Conservation (phyloP, 2,329 filamentous ascomycete genomes). For the Hyphodiscus sp. region DNA sequence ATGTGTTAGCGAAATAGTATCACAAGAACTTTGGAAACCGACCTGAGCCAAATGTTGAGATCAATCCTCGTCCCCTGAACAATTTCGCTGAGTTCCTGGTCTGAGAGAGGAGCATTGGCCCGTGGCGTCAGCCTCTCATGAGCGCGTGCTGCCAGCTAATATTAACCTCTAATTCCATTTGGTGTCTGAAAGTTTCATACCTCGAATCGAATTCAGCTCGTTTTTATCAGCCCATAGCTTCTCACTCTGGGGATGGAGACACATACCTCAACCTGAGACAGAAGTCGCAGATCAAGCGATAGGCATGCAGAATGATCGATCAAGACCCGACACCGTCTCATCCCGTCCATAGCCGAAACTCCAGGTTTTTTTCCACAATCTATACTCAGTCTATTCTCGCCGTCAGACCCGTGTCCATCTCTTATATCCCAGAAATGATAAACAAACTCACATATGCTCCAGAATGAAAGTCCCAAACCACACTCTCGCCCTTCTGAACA, state of each 20-base stretch:
- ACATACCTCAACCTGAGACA: constrained; percentile 19
- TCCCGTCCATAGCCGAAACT: constrained; percentile 9
- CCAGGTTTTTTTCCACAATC: constrained; percentile 33
- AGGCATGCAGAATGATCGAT: constrained; percentile 9
- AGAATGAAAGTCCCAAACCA: constrained; percentile 48
- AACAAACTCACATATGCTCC: constrained; percentile 38
- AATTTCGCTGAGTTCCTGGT: constrained; percentile 34
- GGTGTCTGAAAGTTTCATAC: neutral
- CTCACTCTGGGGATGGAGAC: no score
- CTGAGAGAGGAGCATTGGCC: constrained; percentile 26
- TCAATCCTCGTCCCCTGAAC: constrained; percentile 41
- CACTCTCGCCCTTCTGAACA: constrained; percentile 39
- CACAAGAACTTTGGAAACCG: constrained; percentile 4
- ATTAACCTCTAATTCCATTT: no score
- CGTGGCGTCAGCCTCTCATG: constrained; percentile 33
- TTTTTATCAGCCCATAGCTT: neutral
- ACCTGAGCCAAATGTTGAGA: constrained; percentile 43
- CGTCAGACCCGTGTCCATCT: constrained; percentile 4
- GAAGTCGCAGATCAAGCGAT: constrained; percentile 13
- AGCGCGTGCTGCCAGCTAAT: constrained; percentile 34
- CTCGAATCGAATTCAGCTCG: constrained; percentile 16
- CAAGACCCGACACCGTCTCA: constrained; percentile 15
- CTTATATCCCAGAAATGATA: neutral
- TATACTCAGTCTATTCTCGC: constrained; percentile 31
- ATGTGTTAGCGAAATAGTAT: constrained; percentile 6